Conservation (phyloP, 1,139 yeast species). For the Candida glucosophila region DNA sequence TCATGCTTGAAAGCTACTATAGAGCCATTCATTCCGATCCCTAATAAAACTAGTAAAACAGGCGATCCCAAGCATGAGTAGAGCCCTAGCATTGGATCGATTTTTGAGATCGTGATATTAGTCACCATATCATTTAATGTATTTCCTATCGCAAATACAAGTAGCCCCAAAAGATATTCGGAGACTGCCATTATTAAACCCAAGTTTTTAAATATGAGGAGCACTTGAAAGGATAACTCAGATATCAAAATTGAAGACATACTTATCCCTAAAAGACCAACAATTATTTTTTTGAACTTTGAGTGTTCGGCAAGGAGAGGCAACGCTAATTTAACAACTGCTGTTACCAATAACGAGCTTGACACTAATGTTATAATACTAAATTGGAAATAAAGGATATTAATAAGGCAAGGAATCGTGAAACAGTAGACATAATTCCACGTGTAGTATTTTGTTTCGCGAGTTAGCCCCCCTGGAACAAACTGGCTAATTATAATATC, state of each 20-base stretch:
- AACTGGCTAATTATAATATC: neutral
- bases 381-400: conserved; percentile 11
- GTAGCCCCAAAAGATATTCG: conserved; percentile 32
- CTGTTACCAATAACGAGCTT: conserved; percentile 1
- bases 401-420: conserved; percentile 12
- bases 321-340: neutral
- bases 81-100: conserved; percentile 29
- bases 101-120: conserved; percentile 25
- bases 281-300: conserved; percentile 5
- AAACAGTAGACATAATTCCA: conserved; percentile 1
- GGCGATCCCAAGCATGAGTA: conserved; percentile 39
- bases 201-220: conserved; percentile 27
- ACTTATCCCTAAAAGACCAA: conserved; percentile 16
- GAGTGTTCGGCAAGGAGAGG: no score
- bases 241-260: conserved; percentile 22
- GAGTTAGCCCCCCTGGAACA: neutral
- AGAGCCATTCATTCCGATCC: conserved; percentile 32
- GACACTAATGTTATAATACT: conserved; percentile 5
- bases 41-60: conserved; percentile 26
- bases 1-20: conserved; percentile 8
- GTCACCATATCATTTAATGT: conserved; percentile 35
- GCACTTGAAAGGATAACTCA: conserved; percentile 17
- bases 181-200: conserved; percentile 29
- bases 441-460: no score
- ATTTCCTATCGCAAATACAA: conserved; percentile 32